Conservation (phyloP, 768 basidiomycete species). For the Collybiopsis confluens region DNA sequence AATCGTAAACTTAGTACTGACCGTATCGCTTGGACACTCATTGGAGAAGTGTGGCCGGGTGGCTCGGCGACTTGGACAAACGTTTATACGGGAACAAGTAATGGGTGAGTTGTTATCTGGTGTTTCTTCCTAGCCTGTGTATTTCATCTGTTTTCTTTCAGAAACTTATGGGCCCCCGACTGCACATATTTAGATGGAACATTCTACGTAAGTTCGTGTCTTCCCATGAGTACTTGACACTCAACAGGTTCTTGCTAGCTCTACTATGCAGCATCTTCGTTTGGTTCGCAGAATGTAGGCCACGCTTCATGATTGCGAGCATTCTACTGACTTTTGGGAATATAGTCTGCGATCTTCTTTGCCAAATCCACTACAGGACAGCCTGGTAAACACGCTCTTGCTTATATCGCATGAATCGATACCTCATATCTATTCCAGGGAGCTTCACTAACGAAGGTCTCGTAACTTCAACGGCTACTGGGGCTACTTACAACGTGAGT, state of each 20-base stretch:
- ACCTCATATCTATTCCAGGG: conserved; percentile 18
- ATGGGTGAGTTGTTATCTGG: conserved; percentile 17
- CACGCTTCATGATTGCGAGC: background rate
- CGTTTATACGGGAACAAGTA: conserved; percentile 24
- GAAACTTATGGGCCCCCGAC: conserved; percentile 30
- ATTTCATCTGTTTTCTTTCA: conserved; percentile 3
- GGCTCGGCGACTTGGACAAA: conserved; percentile 29
- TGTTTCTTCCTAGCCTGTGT: background rate
- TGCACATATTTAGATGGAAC: conserved; percentile 19
- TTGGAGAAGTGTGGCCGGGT: conserved; percentile 27
- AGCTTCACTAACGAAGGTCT: conserved; percentile 44
- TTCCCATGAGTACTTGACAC: background rate
- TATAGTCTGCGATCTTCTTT: conserved; percentile 50
- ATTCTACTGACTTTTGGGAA: background rate
- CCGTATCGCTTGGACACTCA: conserved; percentile 22
- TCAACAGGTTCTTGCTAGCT: conserved; percentile 27
- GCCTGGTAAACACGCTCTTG: conserved; percentile 27
- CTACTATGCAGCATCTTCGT: conserved; percentile 52
- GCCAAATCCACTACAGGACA: conserved; percentile 46
- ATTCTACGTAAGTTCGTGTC: conserved; percentile 7
- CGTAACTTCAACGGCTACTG: conserved; percentile 38
- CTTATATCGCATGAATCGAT: too few species aligned
- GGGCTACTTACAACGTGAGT: conserved; percentile 39
- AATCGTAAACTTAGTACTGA: conserved; percentile 14
- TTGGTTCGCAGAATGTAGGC: conserved; percentile 49